Evolutionary conservation across 1,284 basidiomycete species (phyloP), one percentile per base, ranked within the genome.

Genomic region (Rhodotorula sp.): DNA sequence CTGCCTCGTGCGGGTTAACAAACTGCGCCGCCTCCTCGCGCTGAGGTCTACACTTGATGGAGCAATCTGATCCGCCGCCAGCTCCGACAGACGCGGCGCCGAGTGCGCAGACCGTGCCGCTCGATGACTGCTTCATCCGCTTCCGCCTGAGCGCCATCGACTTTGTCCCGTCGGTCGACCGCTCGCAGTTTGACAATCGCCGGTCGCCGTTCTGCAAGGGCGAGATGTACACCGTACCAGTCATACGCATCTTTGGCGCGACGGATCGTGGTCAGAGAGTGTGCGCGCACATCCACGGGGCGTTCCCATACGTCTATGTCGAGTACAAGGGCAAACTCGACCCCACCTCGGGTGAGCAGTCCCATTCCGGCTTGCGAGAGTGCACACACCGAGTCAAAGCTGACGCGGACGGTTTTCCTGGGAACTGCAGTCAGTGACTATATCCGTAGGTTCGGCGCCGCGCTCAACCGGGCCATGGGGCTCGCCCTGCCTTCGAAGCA

Each of bases 271-370:
- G 92, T 5, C 84, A 87, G 79, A 90, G 89, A 78, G 87, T 91
- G 49, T 95, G 93, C 79, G 84, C 93, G 17, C 91, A 97, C 83
- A 83, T 98, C 33, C 95, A 98, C 81, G 86, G 90, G 30, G 82
- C 81, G 48, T 85, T 83, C 69, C 85, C 85, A 0, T 86, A 86
- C 77, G 83, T 84, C 75, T 86, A 82, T 77, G 81, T 86, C 14
- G 83, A 83, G 44, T 86, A 83, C 72, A 81, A 81, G 75, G 77
- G 80, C 2, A 83, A 84, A 46, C 79, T 91, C 74, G 83, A 84
- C 62, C 85, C 85, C 0, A 81, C 83, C 4, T 70, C 79, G 57
- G 85, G 86, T 85, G 62, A 70, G 84, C 62, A 14, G 18, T 20
- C 20, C 29, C 20, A 20, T 37, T 51, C 24, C 37, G 15, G 37